A percentile compares a stretch with the other conserved stretches of the same genome.
These are phyloP conservation scores for Trichosporon ovoides DNA, from an alignment of 1,284 basidiomycete genomes.

Conservation along the genomic window DNA sequence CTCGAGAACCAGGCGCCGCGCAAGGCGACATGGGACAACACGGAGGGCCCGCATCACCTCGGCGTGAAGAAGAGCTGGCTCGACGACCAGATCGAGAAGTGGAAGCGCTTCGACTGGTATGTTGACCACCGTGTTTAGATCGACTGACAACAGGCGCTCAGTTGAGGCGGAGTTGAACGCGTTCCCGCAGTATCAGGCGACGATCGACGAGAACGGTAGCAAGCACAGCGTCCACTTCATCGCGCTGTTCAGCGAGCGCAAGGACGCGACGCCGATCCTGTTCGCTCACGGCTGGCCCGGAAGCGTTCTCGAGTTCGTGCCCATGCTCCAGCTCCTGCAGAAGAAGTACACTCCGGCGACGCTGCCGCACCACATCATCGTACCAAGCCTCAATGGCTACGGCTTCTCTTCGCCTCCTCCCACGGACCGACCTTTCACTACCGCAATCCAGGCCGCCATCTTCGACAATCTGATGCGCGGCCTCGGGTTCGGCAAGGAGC, in stretches of 20 bases:
- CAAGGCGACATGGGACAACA: slow-evolving; percentile 40
- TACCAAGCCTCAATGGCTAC: slow-evolving; percentile 40
- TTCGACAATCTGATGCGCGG: slow-evolving; percentile 43
- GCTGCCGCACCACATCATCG: slow-evolving; percentile 35
- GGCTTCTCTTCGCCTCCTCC: slow-evolving; percentile 40
- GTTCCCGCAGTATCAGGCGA: slow-evolving; percentile 29
- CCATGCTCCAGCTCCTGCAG: slow-evolving; percentile 30
- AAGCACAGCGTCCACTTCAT: slow-evolving; percentile 37
- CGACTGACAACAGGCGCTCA: slow-evolving; percentile 21
- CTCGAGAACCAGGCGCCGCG: slow-evolving; percentile 24
- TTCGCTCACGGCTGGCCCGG: slow-evolving; percentile 48
- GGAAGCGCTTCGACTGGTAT: slow-evolving; percentile 33
- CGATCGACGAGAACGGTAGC: slow-evolving; percentile 16
- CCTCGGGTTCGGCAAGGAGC: slow-evolving; percentile 33
- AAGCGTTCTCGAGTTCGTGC: slow-evolving; percentile 40
- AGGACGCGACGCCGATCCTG: slow-evolving; percentile 39
- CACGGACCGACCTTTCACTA: slow-evolving; percentile 33
- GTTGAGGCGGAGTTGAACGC: slow-evolving; percentile 30
- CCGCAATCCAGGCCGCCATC: slow-evolving; percentile 31
- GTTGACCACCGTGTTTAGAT: background rate
- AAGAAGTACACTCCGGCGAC: slow-evolving; percentile 27
- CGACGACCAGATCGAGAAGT: slow-evolving; percentile 20
- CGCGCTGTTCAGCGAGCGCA: slow-evolving; percentile 30
- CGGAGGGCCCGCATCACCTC: slow-evolving; percentile 18
- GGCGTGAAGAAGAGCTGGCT: slow-evolving; percentile 30